These are phyloP conservation scores for Ceratobasidium sp. DNA, from an alignment of 1,284 basidiomycete genomes.

Conservation along the genomic window DNA sequence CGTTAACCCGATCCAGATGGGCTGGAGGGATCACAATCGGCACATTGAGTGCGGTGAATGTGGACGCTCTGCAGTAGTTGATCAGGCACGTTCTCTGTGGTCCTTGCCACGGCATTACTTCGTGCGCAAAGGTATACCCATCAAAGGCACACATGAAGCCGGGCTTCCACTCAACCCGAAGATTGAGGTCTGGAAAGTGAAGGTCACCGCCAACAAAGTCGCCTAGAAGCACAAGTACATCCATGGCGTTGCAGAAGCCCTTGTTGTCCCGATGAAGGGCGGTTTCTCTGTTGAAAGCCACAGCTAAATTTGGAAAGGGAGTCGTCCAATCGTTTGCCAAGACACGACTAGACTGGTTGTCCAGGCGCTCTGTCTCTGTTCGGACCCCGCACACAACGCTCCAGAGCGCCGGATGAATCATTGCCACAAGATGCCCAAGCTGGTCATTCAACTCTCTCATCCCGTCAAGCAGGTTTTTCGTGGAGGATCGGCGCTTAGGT, in stretches of 20 bases:
- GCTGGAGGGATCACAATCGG: too few relatives aligned
- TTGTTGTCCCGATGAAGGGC: conserved; percentile 1
- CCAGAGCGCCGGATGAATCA: neutral
- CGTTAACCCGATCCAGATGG: too few relatives aligned
- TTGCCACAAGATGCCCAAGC: neutral
- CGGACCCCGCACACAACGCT: neutral
- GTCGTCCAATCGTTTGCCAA: neutral
- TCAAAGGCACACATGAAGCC: neutral
- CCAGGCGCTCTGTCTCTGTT: neutral
- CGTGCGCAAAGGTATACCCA: conserved; percentile 9
- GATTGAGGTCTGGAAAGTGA: conserved; percentile 3
- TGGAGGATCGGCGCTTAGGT: neutral
- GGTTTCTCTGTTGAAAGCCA: neutral
- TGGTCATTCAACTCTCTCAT: neutral
- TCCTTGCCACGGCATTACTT: neutral
- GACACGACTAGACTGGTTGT: neutral
- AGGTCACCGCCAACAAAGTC: neutral
- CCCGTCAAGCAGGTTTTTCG: neutral
- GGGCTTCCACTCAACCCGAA: conserved; percentile 3
- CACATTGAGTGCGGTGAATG: too few relatives aligned
- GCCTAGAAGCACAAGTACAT: conserved; percentile 3
- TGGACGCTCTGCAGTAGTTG: too few relatives aligned
- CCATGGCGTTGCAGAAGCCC: neutral
- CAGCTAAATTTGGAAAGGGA: neutral
- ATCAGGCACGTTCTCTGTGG: too few relatives aligned